Evolutionary conservation across 1,284 basidiomycete species (phyloP).

Genomic region (Ceratobasidium sp.): DNA sequence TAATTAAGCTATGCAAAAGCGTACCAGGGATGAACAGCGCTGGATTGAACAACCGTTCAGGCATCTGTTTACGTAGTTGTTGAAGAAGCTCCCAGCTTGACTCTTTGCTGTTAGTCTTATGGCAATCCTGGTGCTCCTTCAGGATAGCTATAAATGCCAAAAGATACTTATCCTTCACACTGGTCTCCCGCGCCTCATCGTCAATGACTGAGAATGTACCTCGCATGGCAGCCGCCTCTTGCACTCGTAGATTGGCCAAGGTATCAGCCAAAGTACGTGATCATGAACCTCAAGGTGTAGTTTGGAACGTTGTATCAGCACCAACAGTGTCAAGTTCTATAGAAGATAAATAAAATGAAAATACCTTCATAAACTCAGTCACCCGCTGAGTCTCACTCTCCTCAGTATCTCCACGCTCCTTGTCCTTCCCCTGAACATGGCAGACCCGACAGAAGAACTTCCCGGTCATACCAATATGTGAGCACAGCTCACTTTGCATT

Average conservation of each 20-base stretch:
- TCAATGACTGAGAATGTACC: not conserved
- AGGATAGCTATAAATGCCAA: not conserved
- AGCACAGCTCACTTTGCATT: constrained; percentile 63
- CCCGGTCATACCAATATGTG: constrained; percentile 60
- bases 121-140: not conserved
- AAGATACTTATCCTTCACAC: constrained; percentile 20
- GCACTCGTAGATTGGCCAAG: not conserved
- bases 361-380: constrained; percentile 1
- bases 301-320: not conserved
- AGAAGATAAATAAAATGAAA: too few species aligned
- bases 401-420: not conserved
- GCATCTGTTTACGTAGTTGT: not conserved
- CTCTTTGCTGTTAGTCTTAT: not conserved
- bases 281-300: too few species aligned
- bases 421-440: constrained; percentile 53
- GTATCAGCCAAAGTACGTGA: not conserved
- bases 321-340: not conserved
- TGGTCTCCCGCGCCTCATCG: not conserved
- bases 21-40: constrained; percentile 51
- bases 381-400: not conserved
- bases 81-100: not conserved
- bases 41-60: constrained; percentile 46
- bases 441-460: constrained; percentile 61
- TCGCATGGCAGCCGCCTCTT: not conserved
- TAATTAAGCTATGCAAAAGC: not conserved